phyloP scores from a whole-genome alignment of 2,329 filamentous ascomycete genomes.

The Ilyonectria mors-panacis region DNA sequence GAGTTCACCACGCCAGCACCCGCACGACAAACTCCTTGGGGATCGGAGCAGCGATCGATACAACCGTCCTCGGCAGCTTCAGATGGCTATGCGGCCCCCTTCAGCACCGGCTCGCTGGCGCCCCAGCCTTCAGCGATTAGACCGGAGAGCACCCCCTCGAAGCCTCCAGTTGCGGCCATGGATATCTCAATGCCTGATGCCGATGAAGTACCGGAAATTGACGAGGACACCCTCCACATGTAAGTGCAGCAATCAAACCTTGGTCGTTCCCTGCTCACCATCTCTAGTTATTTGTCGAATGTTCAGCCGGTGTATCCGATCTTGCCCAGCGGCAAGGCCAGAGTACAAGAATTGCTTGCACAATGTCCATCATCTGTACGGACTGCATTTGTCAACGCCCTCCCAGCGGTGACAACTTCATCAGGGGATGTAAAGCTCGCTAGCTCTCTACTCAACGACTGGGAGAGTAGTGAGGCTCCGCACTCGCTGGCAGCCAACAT shows the following conservation, averaged over 20 bases:
- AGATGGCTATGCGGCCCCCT: constrained; percentile 50
- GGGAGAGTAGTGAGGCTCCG: constrained; percentile 61
- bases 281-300: constrained; percentile 70
- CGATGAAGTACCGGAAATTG: constrained; percentile 55
- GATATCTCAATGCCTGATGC: constrained; percentile 54
- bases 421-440: constrained; percentile 62
- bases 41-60: constrained; percentile 62
- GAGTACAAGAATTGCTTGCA: constrained; percentile 69
- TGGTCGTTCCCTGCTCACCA: constrained; percentile 27
- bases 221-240: constrained; percentile 64
- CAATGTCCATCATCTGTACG: constrained; percentile 71
- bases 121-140: constrained; percentile 61
- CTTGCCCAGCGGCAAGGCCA: constrained; percentile 69
- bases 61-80: constrained; percentile 58
- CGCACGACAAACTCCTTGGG: constrained; percentile 62
- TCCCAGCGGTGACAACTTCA: constrained; percentile 65
- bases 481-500: constrained; percentile 61
- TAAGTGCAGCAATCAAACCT: constrained; percentile 46
- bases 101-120: constrained; percentile 60
- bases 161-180: constrained; percentile 52
- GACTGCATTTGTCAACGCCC: constrained; percentile 75
- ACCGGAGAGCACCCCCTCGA: constrained; percentile 55
- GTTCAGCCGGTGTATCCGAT: constrained; percentile 79
- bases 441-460: constrained; percentile 65
- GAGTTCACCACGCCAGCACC: constrained; percentile 58